Evolutionary conservation across 1,284 basidiomycete genomes (phyloP).

Genomic region (Hymenochaete sp.): DNA sequence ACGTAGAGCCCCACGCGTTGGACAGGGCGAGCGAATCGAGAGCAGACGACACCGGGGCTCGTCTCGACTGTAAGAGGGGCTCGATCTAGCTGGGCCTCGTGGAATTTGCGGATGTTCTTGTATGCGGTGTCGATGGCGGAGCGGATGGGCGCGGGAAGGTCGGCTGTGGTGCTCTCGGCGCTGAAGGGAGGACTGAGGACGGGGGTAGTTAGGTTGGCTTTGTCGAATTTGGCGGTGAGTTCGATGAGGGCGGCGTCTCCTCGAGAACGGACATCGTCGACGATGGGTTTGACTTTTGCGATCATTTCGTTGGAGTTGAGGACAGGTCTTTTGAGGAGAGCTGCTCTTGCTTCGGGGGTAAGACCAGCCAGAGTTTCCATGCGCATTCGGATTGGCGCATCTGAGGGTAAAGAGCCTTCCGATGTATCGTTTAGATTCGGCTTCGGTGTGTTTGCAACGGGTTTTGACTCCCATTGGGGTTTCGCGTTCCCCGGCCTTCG

Average conservation of each 20-base stretch:
- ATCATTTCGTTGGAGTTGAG: conserved; percentile 94
- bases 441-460: conserved; percentile 25
- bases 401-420: conserved; percentile 18
- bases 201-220: conserved; percentile 54
- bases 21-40: conserved; percentile 89
- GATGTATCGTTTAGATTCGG: conserved; percentile 20
- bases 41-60: conserved; percentile 95
- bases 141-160: conserved; percentile 59
- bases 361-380: conserved; percentile 54
- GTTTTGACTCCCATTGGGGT: conserved; percentile 59
- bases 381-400: conserved; percentile 66
- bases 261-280: conserved; percentile 74
- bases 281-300: conserved; percentile 89
- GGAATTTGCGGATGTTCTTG: conserved; percentile 86
- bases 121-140: conserved; percentile 90
- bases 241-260: conserved; percentile 87
- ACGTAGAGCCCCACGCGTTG: conserved; percentile 95
- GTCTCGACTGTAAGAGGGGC: conserved; percentile 83
- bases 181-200: conserved; percentile 62
- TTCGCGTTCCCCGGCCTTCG: conserved; percentile 92
- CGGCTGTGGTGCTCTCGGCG: conserved; percentile 47
- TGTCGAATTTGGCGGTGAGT: conserved; percentile 92
- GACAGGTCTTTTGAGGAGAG: conserved; percentile 83
- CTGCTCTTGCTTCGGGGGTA: conserved; percentile 47
- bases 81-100: conserved; percentile 72